A percentile compares a stretch with the other conserved stretches of the same genome.
phyloP scores from a whole-genome alignment of 2,329 filamentous ascomycete genomes.

The Xenosphaeropsis pyriputrescens region DNA sequence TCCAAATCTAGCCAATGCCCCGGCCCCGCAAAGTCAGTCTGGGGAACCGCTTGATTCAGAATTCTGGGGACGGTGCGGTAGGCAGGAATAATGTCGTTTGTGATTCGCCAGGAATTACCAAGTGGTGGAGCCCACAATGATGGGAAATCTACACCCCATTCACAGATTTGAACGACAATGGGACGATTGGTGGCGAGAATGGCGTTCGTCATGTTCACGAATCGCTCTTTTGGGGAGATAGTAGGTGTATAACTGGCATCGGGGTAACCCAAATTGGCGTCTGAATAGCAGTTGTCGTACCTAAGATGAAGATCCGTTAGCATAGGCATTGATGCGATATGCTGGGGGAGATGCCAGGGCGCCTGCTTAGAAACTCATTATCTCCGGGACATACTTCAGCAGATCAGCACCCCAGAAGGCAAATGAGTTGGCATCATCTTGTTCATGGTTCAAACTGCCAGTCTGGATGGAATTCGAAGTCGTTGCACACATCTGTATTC shows the following conservation, averaged over 20 bases:
- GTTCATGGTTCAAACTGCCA: conserved; percentile 21
- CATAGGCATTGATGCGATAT: too few species aligned
- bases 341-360: too few species aligned
- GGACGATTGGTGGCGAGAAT: conserved; percentile 15
- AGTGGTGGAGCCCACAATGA: conserved; percentile 19
- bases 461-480: conserved; percentile 17
- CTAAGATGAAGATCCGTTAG: too few species aligned
- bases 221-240: conserved; percentile 6
- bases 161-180: conserved; percentile 19
- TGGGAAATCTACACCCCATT: conserved; percentile 31
- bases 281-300: conserved; percentile 39
- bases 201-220: conserved; percentile 17
- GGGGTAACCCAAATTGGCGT: conserved; percentile 25
- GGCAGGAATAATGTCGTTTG: conserved; percentile 17
- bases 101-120: conserved; percentile 24
- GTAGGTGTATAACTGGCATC: conserved; percentile 4
- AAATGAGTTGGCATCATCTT: conserved; percentile 31
- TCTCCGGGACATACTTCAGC: conserved; percentile 34
- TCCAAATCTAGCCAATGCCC: conserved; percentile 11
- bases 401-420: conserved; percentile 35
- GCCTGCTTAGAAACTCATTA: too few species aligned
- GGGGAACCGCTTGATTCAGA: conserved; percentile 4
- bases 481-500: conserved; percentile 17
- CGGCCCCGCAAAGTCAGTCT: conserved; percentile 7
- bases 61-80: conserved; percentile 12